Percentiles rank a stretch among this genome's conserved stretches.
Evolutionary conservation across 2,329 filamentous ascomycete genomes (phyloP).

Genomic region (Alternaria ethzedia): DNA sequence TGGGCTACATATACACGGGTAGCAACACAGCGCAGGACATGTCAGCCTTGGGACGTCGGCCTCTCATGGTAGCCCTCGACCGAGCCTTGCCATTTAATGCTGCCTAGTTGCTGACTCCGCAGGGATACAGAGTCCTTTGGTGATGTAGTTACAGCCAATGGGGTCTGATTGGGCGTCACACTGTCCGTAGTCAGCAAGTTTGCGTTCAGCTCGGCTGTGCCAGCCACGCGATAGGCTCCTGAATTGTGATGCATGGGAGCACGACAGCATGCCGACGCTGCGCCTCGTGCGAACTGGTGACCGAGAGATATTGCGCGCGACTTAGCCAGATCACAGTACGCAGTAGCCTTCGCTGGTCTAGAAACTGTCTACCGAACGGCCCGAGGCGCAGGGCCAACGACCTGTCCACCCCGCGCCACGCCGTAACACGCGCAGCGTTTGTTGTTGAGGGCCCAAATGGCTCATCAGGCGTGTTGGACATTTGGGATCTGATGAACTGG

Average conservation of each 20-base stretch:
- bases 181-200: background rate
- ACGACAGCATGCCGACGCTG: background rate
- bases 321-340: background rate
- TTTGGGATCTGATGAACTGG: background rate
- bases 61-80: background rate
- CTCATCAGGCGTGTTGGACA: background rate
- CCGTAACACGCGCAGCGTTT: background rate
- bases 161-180: background rate
- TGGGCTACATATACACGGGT: background rate
- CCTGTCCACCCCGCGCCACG: background rate
- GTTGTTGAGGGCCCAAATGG: background rate
- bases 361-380: background rate
- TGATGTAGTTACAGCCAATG: background rate
- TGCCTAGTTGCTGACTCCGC: constrained; percentile 9
- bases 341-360: background rate
- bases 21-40: background rate
- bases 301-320: background rate
- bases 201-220: constrained; percentile 15
- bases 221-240: background rate
- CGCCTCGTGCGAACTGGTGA: background rate
- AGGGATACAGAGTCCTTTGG: background rate
- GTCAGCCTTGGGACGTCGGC: background rate
- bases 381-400: background rate
- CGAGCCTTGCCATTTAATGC: background rate
- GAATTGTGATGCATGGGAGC: background rate